Evolutionary conservation across 176 grass and related monocot species (phyloP).

Genomic region (Eragrostis nindensis): DNA sequence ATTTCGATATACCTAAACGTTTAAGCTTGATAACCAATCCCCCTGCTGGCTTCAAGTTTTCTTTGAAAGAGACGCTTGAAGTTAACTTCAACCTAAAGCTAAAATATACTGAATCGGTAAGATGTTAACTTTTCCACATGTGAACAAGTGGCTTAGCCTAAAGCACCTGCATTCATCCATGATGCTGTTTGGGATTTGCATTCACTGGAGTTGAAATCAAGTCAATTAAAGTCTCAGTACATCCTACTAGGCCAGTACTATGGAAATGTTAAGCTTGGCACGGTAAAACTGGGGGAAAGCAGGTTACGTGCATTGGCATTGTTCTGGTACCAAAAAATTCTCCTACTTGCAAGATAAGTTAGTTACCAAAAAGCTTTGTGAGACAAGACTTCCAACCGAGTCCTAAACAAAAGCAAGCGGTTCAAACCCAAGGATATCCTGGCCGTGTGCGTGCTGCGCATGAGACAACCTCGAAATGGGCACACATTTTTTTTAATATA

Average conservation of each 20-base stretch:
- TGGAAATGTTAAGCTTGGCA: neutral
- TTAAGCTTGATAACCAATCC: neutral
- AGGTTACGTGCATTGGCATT: neutral
- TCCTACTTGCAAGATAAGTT: neutral
- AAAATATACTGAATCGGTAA: neutral
- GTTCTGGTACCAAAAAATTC: neutral
- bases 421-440: conserved; percentile 11
- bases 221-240: neutral
- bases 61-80: neutral
- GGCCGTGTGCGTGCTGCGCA: neutral
- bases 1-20: neutral
- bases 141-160: neutral
- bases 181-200: neutral
- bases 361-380: neutral
- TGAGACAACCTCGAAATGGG: conserved; percentile 17
- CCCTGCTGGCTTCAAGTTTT: neutral
- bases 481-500: neutral
- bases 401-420: neutral
- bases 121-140: neutral
- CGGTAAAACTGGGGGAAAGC: neutral
- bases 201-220: neutral
- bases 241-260: neutral
- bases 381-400: neutral
- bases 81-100: neutral
- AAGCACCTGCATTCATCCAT: neutral